Evolutionary conservation across 768 basidiomycete species (phyloP).

Genomic region (Kwoniella dejecticola): DNA sequence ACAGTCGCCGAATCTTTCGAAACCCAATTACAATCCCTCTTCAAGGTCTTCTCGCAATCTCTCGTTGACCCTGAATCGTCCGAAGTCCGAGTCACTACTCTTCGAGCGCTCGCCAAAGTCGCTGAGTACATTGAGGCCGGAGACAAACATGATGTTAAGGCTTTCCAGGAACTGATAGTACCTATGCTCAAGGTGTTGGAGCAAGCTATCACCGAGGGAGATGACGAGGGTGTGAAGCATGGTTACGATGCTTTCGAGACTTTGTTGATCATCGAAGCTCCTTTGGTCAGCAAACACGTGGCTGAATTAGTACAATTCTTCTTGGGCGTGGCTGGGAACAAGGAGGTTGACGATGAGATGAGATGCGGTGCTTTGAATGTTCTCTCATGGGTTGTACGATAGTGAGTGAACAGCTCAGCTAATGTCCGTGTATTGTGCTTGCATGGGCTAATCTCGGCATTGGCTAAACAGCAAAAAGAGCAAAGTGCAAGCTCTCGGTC

Average conservation of each 20-base stretch:
- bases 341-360: slow-evolving; percentile 71
- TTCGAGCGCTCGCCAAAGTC: slow-evolving; percentile 86
- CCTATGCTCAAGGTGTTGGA: slow-evolving; percentile 85
- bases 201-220: slow-evolving; percentile 73
- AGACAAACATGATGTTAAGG: slow-evolving; percentile 81
- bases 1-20: slow-evolving; percentile 87
- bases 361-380: slow-evolving; percentile 89
- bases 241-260: slow-evolving; percentile 96
- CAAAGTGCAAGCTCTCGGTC: slow-evolving; percentile 80
- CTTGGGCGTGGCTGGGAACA: slow-evolving; percentile 77
- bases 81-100: slow-evolving; percentile 86
- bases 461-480: slow-evolving; percentile 78
- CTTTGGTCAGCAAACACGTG: slow-evolving; percentile 86
- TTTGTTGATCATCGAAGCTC: slow-evolving; percentile 90
- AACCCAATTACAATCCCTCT: slow-evolving; percentile 59
- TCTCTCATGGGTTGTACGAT: slow-evolving; percentile 95
- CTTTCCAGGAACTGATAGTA: slow-evolving; percentile 84
- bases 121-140: slow-evolving; percentile 88
- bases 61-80: slow-evolving; percentile 80
- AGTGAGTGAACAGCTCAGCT: slow-evolving; percentile 61
- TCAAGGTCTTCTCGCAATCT: slow-evolving; percentile 74
- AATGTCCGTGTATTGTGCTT: background rate
- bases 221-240: slow-evolving; percentile 80
- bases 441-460: too few species aligned
- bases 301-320: slow-evolving; percentile 86